Conservation (phyloP, 805 yeast species). For the Metschnikowia koreensis region DNA sequence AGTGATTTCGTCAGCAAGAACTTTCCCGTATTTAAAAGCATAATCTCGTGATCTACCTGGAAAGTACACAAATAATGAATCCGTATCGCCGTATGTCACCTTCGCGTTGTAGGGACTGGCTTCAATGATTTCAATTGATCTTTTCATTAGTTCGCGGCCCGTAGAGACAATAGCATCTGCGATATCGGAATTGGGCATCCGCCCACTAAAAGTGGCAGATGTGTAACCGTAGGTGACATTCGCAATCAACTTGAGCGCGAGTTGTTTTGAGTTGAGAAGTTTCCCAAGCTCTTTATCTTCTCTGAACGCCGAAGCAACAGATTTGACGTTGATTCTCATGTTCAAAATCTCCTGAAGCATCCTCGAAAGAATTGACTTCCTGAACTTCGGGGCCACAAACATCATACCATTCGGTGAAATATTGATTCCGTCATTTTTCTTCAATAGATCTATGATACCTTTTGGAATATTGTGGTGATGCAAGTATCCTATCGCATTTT, state of each 20-base stretch:
- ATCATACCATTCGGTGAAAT: conserved; percentile 87
- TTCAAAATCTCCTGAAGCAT: conserved; percentile 84
- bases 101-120: conserved; percentile 73
- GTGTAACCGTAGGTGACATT: conserved; percentile 96
- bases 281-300: conserved; percentile 50
- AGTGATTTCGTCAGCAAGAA: conserved; percentile 66
- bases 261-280: conserved; percentile 70
- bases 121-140: conserved; percentile 70
- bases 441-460: conserved; percentile 54
- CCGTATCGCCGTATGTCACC: conserved; percentile 97
- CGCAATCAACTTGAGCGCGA: conserved; percentile 86
- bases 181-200: conserved; percentile 95
- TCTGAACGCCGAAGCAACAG: conserved; percentile 55
- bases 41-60: conserved; percentile 78
- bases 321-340: conserved; percentile 74
- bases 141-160: conserved; percentile 79
- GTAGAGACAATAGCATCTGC: conserved; percentile 94
- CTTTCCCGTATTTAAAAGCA: conserved; percentile 73
- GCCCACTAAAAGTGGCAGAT: conserved; percentile 90
- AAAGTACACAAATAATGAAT: conserved; percentile 83
- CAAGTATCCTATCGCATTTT: conserved; percentile 56
- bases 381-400: conserved; percentile 61
- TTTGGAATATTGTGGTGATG: conserved; percentile 44
- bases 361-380: conserved; percentile 74
- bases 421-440: conserved; percentile 49